Conservation (phyloP, 805 yeast genomes). For the Wickerhamiella azymoides region DNA sequence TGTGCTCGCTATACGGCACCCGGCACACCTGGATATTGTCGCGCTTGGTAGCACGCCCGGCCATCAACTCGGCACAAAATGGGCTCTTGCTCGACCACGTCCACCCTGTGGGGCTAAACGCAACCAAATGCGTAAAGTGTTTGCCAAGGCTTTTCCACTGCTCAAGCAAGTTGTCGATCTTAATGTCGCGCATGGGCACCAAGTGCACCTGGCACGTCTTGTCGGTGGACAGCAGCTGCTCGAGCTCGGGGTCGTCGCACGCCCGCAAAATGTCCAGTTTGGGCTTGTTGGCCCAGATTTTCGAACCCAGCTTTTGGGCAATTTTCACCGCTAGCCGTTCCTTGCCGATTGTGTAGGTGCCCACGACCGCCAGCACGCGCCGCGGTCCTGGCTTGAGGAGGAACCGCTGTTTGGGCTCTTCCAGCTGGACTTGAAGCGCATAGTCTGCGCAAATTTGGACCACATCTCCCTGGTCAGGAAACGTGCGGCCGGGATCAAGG, state of each 20-base stretch:
- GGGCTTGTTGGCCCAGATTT: slow-evolving; percentile 32
- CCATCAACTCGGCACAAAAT: slow-evolving; percentile 13
- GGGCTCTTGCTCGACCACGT: slow-evolving; percentile 31
- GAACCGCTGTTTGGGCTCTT: slow-evolving; percentile 19
- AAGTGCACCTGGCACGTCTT: slow-evolving; percentile 51
- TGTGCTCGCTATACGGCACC: slow-evolving; percentile 89
- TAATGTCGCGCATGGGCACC: slow-evolving; percentile 48
- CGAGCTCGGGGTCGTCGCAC: slow-evolving; percentile 31
- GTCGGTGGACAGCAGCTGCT: slow-evolving; percentile 29
- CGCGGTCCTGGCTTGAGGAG: slow-evolving; percentile 14
- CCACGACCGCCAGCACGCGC: slow-evolving; percentile 50
- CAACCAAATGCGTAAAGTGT: slow-evolving; percentile 49
- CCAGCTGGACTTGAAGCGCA: slow-evolving; percentile 29
- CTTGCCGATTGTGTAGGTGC: slow-evolving; percentile 87
- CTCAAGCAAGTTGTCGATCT: slow-evolving; percentile 28
- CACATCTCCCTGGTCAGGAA: slow-evolving; percentile 65
- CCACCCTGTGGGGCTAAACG: slow-evolving; percentile 88
- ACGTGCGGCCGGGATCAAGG: slow-evolving; percentile 54
- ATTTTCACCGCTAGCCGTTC: slow-evolving; percentile 59
- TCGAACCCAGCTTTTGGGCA: slow-evolving; percentile 24
- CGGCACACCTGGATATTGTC: slow-evolving; percentile 36
- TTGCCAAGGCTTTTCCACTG: slow-evolving; percentile 37
- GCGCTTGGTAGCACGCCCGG: slow-evolving; percentile 25
- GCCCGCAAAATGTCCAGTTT: slow-evolving; percentile 35
- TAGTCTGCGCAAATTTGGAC: slow-evolving; percentile 45